Evolutionary conservation across 371 early-diverging fungal species (phyloP), one percentile per base, ranked within the genome.

Genomic region (Lichtheimia corymbifera): DNA sequence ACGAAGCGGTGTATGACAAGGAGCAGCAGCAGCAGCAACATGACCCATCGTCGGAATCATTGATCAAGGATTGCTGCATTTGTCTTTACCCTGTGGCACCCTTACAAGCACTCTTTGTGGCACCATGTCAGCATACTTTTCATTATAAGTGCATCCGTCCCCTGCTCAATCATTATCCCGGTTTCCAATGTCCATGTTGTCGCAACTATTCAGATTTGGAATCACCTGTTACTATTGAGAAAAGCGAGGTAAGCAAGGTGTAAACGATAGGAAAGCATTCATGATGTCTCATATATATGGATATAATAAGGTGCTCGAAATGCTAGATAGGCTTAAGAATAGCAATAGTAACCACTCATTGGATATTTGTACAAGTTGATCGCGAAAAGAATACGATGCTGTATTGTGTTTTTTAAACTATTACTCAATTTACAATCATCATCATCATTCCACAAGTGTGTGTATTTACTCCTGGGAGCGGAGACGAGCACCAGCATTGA

Each of bases 401-500:
- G 35, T 35, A 35, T 35, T 35, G 35, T 35, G 35, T 11, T 35
- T 35, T 35, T 35, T 28, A 28, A 35, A 35, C 35, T 35, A 11
- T 9, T 35, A 35, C 35, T 35, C 35, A 35, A 35, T 35, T 35
- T 35, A 35, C 35, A 35, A 35, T 35, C 35, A 35, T 35, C 35
- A 35, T 35, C 35, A 9, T 35, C 22, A 22, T 22, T 22, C 11
- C 35, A 28, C 35, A 35, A 2, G 11, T 35, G 35, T 35, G 11
- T 45, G 25, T 41, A 27, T 82, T 83, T 90, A 88, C 80, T 92
- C 95, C 76, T 93, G 91, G 66, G 93, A 88, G 68, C 96, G 88
- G 74, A 99, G 85, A 73, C 97, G 93, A 74, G 96, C 99, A 76
- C 88, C 87, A 65, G 93, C 93, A 88, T 99, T 99, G 82, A 92